Percentiles rank a stretch among this genome's conserved stretches.
phyloP scores from a whole-genome alignment of 768 basidiomycete species.

The Boletus tomentosulus region DNA sequence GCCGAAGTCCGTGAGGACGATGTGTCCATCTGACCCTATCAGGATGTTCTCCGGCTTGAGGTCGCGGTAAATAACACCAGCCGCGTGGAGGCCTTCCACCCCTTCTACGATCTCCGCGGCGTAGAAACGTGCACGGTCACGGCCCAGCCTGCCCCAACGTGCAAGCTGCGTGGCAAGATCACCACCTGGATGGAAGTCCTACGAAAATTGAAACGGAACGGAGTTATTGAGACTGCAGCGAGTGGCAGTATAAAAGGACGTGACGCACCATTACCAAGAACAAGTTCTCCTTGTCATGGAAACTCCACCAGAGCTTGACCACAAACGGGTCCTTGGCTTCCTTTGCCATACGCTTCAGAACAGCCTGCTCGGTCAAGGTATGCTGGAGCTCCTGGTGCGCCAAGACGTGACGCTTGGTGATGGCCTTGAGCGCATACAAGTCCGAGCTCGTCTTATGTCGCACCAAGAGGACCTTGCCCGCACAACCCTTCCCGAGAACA shows the following conservation, averaged over 20 bases:
- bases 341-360: constrained; percentile 90
- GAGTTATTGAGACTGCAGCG: constrained; percentile 8
- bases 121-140: constrained; percentile 94
- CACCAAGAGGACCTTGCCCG: constrained; percentile 93
- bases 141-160: constrained; percentile 89
- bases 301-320: constrained; percentile 94
- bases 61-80: constrained; percentile 96
- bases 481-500: constrained; percentile 95
- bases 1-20: constrained; percentile 96
- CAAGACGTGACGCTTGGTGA: constrained; percentile 94
- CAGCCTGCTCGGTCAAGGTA: constrained; percentile 94
- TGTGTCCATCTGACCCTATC: constrained; percentile 91
- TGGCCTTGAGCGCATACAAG: constrained; percentile 93
- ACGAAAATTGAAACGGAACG: constrained; percentile 12
- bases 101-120: constrained; percentile 97
- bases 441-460: constrained; percentile 67
- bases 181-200: constrained; percentile 95
- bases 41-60: constrained; percentile 97
- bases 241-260: constrained; percentile 13
- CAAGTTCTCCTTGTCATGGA: constrained; percentile 95
- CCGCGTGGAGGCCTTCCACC: constrained; percentile 87
- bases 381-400: constrained; percentile 96
- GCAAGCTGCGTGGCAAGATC: constrained; percentile 97
- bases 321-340: constrained; percentile 89
- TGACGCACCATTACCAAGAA: constrained; percentile 86